Evolutionary conservation across 2,329 filamentous ascomycete species (phyloP).

Genomic region (Sclerotinia trifoliorum): DNA sequence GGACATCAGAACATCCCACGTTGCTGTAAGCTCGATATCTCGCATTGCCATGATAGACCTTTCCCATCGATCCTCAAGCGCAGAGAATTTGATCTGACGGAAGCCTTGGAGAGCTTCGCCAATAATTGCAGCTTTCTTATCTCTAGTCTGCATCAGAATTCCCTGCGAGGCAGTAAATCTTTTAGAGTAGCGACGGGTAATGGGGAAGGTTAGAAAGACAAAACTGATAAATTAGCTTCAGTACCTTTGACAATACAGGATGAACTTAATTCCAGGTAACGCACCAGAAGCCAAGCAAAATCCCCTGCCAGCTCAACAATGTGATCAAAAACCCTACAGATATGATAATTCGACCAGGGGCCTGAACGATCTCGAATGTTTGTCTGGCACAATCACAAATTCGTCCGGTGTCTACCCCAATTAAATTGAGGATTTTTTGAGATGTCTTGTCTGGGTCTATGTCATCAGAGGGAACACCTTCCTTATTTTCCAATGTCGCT

Average conservation of each 20-base stretch:
- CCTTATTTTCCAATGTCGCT: conserved; percentile 41
- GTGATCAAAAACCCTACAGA: conserved; percentile 62
- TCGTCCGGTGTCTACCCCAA: conserved; percentile 68
- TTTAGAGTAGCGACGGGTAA: conserved; percentile 48
- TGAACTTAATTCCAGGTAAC: not conserved
- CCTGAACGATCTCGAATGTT: conserved; percentile 50
- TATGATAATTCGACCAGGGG: conserved; percentile 43
- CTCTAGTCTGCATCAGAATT: conserved; percentile 68
- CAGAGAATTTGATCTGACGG: conserved; percentile 79
- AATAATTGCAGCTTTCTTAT: conserved; percentile 70
- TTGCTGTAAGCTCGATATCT: conserved; percentile 61
- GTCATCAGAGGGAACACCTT: conserved; percentile 45
- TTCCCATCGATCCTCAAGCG: conserved; percentile 73
- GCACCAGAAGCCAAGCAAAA: conserved; percentile 57
- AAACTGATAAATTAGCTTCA: conserved; percentile 56
- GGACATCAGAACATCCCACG: conserved; percentile 50
- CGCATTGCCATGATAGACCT: conserved; percentile 62
- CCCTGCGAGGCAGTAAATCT: conserved; percentile 64
- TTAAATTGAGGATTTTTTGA: conserved; percentile 71
- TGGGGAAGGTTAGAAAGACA: conserved; percentile 60
- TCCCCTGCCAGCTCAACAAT: conserved; percentile 67
- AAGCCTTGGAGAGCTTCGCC: conserved; percentile 75
- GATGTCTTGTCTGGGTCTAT: conserved; percentile 52
- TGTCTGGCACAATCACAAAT: conserved; percentile 58
- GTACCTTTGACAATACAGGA: not conserved